Percentiles rank a stretch among this genome's conserved stretches.
Evolutionary conservation across 306 rosid species (phyloP).

Genomic region (Hippophae tibetana): DNA sequence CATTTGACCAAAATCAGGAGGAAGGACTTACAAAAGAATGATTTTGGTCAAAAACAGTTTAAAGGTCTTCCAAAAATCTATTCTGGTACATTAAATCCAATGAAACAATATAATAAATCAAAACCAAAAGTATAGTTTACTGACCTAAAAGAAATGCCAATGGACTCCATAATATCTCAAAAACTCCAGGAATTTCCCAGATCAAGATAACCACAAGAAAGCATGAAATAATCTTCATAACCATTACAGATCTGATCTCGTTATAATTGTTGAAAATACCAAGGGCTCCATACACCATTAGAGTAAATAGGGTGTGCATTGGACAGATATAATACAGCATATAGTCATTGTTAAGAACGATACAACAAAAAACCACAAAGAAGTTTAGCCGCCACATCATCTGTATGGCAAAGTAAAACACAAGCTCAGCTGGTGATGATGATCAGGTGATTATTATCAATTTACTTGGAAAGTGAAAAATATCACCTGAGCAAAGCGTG

Average conservation of each 20-base stretch:
- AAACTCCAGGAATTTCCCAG: constrained; percentile 97
- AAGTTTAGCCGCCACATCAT: constrained; percentile 99
- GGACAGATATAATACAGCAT: constrained; percentile 96
- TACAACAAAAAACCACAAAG: constrained; percentile 83
- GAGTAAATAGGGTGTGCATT: constrained; percentile 92
- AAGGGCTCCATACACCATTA: constrained; percentile 98
- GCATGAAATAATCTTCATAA: constrained; percentile 70
- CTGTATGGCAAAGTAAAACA: constrained; percentile 36
- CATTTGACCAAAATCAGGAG: too few species aligned
- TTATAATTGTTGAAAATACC: constrained; percentile 83
- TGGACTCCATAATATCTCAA: constrained; percentile 69
- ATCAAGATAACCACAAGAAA: constrained; percentile 83
- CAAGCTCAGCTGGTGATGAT: neutral
- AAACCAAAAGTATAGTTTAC: constrained; percentile 28
- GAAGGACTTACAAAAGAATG: too few species aligned
- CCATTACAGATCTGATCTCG: constrained; percentile 70
- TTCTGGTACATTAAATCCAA: too few species aligned
- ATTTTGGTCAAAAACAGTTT: too few species aligned
- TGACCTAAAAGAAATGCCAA: constrained; percentile 68
- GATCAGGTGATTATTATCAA: neutral
- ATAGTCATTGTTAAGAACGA: constrained; percentile 88
- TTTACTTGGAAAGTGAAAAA: constrained; percentile 1
- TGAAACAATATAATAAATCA: constrained; percentile 4
- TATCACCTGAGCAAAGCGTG: constrained; percentile 90
- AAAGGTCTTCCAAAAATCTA: too few species aligned